phyloP scores from a whole-genome alignment of 1,284 basidiomycete genomes.

The Cronartium quercuum region DNA sequence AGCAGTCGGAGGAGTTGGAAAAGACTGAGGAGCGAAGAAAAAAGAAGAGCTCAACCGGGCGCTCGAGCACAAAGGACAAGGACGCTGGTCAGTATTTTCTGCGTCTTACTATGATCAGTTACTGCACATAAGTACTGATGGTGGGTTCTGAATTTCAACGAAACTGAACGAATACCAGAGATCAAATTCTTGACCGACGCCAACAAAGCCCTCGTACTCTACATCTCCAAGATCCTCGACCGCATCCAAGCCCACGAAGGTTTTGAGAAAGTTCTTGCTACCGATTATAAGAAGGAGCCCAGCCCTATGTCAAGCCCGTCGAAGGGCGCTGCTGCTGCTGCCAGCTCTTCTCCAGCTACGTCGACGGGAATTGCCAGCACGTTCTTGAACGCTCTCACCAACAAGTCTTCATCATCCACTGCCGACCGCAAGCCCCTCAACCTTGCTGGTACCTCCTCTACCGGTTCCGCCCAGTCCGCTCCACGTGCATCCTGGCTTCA shows the following conservation, averaged over 20 bases:
- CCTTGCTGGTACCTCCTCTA: background rate
- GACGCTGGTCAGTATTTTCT: constrained; percentile 41
- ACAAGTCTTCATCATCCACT: constrained; percentile 48
- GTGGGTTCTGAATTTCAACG: background rate
- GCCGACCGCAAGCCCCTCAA: background rate
- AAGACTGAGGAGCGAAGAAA: constrained; percentile 9
- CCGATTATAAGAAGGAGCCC: constrained; percentile 59
- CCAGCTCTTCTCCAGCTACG: constrained; percentile 52
- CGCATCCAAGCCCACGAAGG: constrained; percentile 87
- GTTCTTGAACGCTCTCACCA: constrained; percentile 62
- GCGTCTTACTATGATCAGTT: background rate
- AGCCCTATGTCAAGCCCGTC: constrained; percentile 54
- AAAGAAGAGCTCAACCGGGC: constrained; percentile 9
- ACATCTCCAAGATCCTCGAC: constrained; percentile 93
- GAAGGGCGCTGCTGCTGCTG: constrained; percentile 39
- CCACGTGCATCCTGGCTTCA: constrained; percentile 26
- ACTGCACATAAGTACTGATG: background rate
- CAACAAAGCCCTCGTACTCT: constrained; percentile 85
- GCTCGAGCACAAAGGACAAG: constrained; percentile 43
- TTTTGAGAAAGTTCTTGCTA: constrained; percentile 84
- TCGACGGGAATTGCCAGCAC: constrained; percentile 72
- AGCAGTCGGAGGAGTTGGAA: constrained; percentile 67
- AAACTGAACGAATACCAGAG: constrained; percentile 61
- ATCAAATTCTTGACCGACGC: constrained; percentile 86
- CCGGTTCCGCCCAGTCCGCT: background rate